These are phyloP conservation scores for Firmiana major DNA, from an alignment of 345 rosid species.

Conservation along the genomic window DNA sequence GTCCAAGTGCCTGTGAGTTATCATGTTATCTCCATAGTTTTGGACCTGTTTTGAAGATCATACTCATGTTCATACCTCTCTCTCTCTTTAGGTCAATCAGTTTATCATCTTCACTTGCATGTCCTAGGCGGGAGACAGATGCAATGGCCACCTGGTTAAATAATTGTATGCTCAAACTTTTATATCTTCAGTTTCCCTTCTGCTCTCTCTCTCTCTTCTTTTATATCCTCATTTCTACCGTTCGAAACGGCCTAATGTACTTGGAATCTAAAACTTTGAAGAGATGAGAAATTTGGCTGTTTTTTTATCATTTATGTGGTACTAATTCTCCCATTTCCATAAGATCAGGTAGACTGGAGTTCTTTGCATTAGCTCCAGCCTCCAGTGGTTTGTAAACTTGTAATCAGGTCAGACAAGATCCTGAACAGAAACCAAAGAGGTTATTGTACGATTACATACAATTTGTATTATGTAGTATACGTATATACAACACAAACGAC, in stretches of 20 bases:
- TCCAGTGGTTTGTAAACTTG: background rate
- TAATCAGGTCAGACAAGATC: background rate
- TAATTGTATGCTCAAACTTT: background rate
- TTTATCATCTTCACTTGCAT: slow-evolving; percentile 90
- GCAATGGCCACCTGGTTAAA: slow-evolving; percentile 95
- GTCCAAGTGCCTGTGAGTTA: slow-evolving; percentile 71
- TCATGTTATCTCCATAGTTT: background rate
- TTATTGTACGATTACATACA: too few species aligned
- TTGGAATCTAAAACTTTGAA: background rate
- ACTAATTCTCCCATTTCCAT: background rate
- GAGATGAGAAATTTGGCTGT: background rate
- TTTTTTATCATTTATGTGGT: background rate
- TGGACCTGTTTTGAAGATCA: background rate
- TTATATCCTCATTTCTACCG: background rate
- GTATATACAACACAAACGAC: too few species aligned
- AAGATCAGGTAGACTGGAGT: background rate
- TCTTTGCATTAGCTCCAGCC: background rate
- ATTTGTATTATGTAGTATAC: too few species aligned
- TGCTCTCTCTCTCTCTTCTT: background rate
- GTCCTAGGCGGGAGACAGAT: slow-evolving; percentile 85
- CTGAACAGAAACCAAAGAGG: too few species aligned
- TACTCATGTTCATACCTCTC: background rate
- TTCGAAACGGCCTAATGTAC: background rate
- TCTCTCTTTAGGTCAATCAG: slow-evolving; percentile 76
- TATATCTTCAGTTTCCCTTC: background rate